These are phyloP conservation scores for Fraxinus angustifolia DNA, from an alignment of 305 asterid species.

Conservation along the genomic window DNA sequence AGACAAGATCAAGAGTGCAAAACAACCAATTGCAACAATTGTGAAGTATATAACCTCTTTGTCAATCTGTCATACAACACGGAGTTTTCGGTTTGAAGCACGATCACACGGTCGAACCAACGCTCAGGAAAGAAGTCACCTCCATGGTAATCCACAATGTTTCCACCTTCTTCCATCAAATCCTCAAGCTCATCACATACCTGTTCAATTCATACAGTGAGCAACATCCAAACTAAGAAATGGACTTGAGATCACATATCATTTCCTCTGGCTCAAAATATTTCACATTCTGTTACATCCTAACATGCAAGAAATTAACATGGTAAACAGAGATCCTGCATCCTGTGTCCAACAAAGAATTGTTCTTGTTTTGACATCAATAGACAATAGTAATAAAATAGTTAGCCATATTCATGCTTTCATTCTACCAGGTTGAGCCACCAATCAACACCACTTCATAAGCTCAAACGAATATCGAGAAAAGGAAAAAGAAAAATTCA, in stretches of 20 bases:
- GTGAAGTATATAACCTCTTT: constrained; percentile 46
- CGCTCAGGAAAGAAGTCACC: constrained; percentile 96
- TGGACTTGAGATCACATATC: not conserved
- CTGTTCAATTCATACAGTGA: constrained; percentile 26
- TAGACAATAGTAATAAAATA: not conserved
- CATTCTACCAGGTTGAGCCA: not conserved
- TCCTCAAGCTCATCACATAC: constrained; percentile 96
- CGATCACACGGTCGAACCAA: constrained; percentile 81
- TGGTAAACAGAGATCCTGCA: not conserved
- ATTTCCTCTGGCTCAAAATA: not conserved
- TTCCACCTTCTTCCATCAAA: constrained; percentile 89
- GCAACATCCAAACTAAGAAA: not conserved
- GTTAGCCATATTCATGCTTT: not conserved
- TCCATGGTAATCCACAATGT: constrained; percentile 92
- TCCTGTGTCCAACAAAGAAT: not conserved
- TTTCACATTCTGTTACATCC: not conserved
- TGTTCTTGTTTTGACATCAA: not conserved
- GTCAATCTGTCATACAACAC: constrained; percentile 71
- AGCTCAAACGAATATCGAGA: not conserved
- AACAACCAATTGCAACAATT: not conserved
- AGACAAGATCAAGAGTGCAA: not conserved
- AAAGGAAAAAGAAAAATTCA: not conserved
- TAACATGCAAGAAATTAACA: not conserved
- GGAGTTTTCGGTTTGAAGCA: constrained; percentile 75
- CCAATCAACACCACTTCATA: not conserved